Evolutionary conservation across 805 yeast genomes (phyloP).

Genomic region (Lachancea nothofagi): DNA sequence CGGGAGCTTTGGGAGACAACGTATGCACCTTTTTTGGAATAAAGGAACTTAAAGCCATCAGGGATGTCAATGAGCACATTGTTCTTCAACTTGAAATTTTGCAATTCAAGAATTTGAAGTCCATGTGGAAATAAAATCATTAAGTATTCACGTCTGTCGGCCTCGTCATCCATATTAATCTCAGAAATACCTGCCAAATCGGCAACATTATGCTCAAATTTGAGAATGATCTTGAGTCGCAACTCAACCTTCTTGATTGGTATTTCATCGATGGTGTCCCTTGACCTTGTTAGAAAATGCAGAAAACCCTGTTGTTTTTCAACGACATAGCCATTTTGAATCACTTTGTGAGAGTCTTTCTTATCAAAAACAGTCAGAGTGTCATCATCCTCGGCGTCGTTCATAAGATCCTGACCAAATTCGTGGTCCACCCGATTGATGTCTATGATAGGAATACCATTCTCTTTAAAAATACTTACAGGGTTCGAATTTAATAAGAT

Average conservation of each 20-base stretch:
- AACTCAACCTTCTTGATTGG: constrained; percentile 30
- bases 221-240: constrained; percentile 28
- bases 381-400: constrained; percentile 27
- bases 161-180: constrained; percentile 16
- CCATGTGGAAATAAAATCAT: constrained; percentile 29
- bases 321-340: constrained; percentile 32
- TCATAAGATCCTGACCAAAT: constrained; percentile 17
- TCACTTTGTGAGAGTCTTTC: constrained; percentile 25
- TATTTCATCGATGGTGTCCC: constrained; percentile 26
- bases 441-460: constrained; percentile 27
- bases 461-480: constrained; percentile 23
- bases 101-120: constrained; percentile 25
- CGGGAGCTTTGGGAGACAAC: constrained; percentile 16
- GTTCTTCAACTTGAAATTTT: constrained; percentile 24
- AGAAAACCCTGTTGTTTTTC: constrained; percentile 30
- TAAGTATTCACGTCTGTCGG: constrained; percentile 21
- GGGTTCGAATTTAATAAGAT: constrained; percentile 22
- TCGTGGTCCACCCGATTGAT: constrained; percentile 11
- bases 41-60: constrained; percentile 18
- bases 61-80: constrained; percentile 22
- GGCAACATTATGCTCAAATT: constrained; percentile 29
- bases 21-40: constrained; percentile 17
- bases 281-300: constrained; percentile 19
- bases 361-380: constrained; percentile 30
- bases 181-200: constrained; percentile 26